phyloP scores from a whole-genome alignment of 345 rosid species.

The Rhizophora apiculata region DNA sequence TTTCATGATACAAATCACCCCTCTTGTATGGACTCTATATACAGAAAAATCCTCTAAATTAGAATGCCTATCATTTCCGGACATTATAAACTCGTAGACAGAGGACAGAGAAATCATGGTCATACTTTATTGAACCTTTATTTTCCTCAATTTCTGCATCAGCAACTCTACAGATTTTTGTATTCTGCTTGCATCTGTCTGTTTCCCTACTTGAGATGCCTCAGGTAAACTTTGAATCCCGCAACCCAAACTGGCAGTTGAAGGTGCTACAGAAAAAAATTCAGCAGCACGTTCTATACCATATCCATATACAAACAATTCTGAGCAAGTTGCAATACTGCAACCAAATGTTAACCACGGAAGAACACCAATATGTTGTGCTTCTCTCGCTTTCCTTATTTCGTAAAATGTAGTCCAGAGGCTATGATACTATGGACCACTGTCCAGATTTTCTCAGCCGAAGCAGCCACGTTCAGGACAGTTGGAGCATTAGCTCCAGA shows the following conservation, averaged over 20 bases:
- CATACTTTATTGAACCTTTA: conserved; percentile 39
- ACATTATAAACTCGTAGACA: not conserved
- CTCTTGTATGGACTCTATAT: too few relatives aligned
- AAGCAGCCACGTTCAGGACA: too few relatives aligned
- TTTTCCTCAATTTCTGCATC: conserved; percentile 65
- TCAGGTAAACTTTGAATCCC: conserved; percentile 76
- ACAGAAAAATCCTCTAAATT: not conserved
- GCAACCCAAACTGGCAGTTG: conserved; percentile 87
- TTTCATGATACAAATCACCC: too few relatives aligned
- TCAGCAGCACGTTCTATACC: conserved; percentile 65
- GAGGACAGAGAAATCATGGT: not conserved
- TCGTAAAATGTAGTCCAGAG: too few relatives aligned
- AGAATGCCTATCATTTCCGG: not conserved
- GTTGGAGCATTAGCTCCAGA: too few relatives aligned
- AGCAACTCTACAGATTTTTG: conserved; percentile 81
- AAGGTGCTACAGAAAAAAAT: conserved; percentile 81
- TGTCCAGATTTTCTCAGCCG: too few relatives aligned
- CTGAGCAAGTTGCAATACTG: too few relatives aligned
- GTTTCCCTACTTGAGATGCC: conserved; percentile 59
- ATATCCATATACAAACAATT: too few relatives aligned
- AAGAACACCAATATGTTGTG: too few relatives aligned
- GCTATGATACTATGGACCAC: too few relatives aligned
- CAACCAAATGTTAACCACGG: too few relatives aligned
- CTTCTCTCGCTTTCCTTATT: too few relatives aligned
- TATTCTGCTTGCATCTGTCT: conserved; percentile 58